These are phyloP conservation scores for Nicotiana undulata DNA, from an alignment of 257 asterid genomes.

Conservation along the genomic window DNA sequence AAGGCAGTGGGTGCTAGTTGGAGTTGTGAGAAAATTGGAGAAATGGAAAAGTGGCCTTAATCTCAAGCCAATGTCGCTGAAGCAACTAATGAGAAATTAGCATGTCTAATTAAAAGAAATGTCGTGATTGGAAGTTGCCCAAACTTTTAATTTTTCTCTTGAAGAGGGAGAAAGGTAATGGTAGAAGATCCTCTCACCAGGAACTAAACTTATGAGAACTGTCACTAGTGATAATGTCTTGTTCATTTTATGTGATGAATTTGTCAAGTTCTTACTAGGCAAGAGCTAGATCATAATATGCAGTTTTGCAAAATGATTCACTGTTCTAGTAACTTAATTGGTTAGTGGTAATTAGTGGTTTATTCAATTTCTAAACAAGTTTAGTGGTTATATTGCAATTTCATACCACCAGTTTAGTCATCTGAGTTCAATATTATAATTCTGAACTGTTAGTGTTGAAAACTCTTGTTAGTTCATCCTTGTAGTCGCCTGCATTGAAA, in stretches of 20 bases:
- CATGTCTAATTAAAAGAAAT: neutral
- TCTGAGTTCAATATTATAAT: neutral
- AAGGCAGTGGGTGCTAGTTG: neutral
- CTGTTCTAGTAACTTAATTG: constrained; percentile 4
- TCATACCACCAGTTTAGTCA: neutral
- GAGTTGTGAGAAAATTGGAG: neutral
- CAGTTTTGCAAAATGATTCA: neutral
- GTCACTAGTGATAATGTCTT: neutral
- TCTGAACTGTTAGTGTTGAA: neutral
- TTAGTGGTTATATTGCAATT: constrained; percentile 1
- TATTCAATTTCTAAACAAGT: neutral
- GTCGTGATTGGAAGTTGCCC: neutral
- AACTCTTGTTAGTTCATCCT: neutral
- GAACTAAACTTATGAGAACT: neutral
- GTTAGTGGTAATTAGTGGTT: neutral
- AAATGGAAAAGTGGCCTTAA: neutral
- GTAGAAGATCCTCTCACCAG: neutral
- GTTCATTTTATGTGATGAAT: neutral
- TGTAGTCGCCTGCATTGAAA: neutral
- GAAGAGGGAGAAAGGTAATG: neutral
- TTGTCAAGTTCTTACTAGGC: neutral
- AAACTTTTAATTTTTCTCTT: neutral
- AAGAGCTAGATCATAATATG: neutral
- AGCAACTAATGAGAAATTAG: neutral
- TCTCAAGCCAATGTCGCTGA: neutral